Evolutionary conservation across 2,329 filamentous ascomycete genomes (phyloP), one percentile per base, ranked within the genome.

Genomic region (Sporothrix variecibatus): DNA sequence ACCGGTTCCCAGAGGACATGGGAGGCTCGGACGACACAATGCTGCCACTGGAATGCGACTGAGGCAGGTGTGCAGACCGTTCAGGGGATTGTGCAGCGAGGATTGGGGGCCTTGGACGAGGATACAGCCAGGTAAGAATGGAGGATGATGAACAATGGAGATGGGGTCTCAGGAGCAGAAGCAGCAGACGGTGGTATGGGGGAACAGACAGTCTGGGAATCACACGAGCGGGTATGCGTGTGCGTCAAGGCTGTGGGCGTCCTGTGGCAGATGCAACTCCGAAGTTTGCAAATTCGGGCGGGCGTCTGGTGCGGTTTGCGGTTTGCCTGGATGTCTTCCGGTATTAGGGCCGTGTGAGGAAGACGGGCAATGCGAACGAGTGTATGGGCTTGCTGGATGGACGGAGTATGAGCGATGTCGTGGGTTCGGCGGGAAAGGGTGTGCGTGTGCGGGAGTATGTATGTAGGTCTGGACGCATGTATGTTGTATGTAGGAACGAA

Each of bases 381-480:
- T 38, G 28, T 28, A 38, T 23, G 26, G 17, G 56, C 34, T 15
- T 28, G 28, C 11, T 31, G 56, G 3, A 1, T 17, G 58, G 56
- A 51, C 34, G 8, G 38, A 7, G 26, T 38, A 23, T 65, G 28
- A 17, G 34, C 46, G 64, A 65, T 43, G 26, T 40, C 70, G 49
- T 72, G 20, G 38, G 26, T 74, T 43, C 60, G 31, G 46, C 60
- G 62, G 71, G 60, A 67, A 23, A 46, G 46, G 67, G 65, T 67
- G 26, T 74, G 73, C 46, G 58, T 60, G 34, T 72, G 72, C 34
- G 64, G 71, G 46, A 43, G 58, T 64, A 64, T 69, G 62, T 64
- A 46, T 73, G 67, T 58, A 65, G 23, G 20, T 71, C 46, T 56
- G 34, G 60, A 72, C 12, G 58, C 43, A 31, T 34, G 31, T 58